Evolutionary conservation across 1,139 yeast genomes (phyloP), one percentile per base, ranked within the genome.

Genomic region (Debaryomycetaceae sp.): DNA sequence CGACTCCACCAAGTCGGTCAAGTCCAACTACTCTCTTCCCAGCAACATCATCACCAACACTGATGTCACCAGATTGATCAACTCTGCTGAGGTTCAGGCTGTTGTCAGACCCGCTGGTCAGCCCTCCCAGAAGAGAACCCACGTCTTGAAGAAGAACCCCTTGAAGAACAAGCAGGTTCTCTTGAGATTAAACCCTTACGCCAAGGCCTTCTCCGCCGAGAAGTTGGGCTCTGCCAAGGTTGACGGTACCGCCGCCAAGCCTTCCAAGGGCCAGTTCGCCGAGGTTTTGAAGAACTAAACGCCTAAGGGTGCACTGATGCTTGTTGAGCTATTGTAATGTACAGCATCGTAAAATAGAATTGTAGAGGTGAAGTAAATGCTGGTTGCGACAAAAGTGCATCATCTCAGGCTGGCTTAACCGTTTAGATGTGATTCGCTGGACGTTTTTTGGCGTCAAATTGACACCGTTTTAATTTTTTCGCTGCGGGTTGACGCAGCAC

Each of bases 61-160:
- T 53, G 99, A 93, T 68, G 85, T 88, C 61, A 78, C 95, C 73
- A 83, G 96, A 75, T 76, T 89, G 69, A 91, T 91, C 80, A 86
- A 89, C 94, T 89, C 97, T 68, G 81, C 96, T 69, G 98, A 91
- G 78, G 83, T 91, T 69, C 98, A 91, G 78, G 76, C 96, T 54
- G 96, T 80, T 62, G 84, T 88, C 59, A 84, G 93, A 78, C 89
- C 96, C 63, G 95, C 96, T 67, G 95, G 95, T 59, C 91, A 83
- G 71, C 71, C 93, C 57, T 72, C 81, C 62, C 93, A 85, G 71
- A 86, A 88, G 91, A 85, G 94, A 71, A 69, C 86, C 51, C 86
- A 83, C 78, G 95, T 84, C 66, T 83, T 81, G 71, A 91, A 91
- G 96, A 89, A 86, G 91, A 91, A 91, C 93, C 98, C 99, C 75